phyloP scores from a whole-genome alignment of 1,284 basidiomycete genomes.

The Microbotryum scabiosae region DNA sequence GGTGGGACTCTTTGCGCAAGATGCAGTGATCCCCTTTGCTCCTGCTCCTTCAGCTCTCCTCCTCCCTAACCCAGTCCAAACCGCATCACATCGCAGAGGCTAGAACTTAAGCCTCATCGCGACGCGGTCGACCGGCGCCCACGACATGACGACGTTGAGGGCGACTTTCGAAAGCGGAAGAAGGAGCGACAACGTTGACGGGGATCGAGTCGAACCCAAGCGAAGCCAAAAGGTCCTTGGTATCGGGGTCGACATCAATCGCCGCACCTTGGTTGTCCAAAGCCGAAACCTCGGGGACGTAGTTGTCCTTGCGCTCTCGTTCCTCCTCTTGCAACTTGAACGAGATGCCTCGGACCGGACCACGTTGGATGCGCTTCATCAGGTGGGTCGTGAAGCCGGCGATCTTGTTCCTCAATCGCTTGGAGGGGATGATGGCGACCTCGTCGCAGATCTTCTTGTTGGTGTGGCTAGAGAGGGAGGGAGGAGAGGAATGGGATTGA shows the following conservation, averaged over 20 bases:
- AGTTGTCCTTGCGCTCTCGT: conserved; percentile 98
- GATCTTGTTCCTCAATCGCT: conserved; percentile 99
- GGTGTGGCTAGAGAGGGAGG: conserved; percentile 49
- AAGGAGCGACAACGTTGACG: conserved; percentile 60
- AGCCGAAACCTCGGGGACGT: conserved; percentile 87
- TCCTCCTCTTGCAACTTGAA: conserved; percentile 99
- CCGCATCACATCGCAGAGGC: no score
- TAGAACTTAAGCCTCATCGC: conserved; percentile 13
- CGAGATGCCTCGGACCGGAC: conserved; percentile 99
- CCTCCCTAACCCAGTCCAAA: neutral
- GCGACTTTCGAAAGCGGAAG: conserved; percentile 41
- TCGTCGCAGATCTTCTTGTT: conserved; percentile 99
- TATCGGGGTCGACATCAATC: conserved; percentile 80
- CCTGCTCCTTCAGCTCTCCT: neutral
- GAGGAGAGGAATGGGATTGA: neutral
- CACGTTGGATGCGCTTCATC: conserved; percentile 99
- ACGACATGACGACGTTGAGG: conserved; percentile 20
- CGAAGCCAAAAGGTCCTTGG: conserved; percentile 77
- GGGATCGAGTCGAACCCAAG: conserved; percentile 85
- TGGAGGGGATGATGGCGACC: conserved; percentile 91
- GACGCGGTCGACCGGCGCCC: conserved; percentile 25
- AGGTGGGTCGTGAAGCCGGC: conserved; percentile 99
- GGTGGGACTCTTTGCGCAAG: no score
- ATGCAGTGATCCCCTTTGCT: no score
- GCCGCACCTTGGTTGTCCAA: conserved; percentile 66